phyloP scores from a whole-genome alignment of 2,329 filamentous ascomycete genomes.

The Fusarium decemcellulare region DNA sequence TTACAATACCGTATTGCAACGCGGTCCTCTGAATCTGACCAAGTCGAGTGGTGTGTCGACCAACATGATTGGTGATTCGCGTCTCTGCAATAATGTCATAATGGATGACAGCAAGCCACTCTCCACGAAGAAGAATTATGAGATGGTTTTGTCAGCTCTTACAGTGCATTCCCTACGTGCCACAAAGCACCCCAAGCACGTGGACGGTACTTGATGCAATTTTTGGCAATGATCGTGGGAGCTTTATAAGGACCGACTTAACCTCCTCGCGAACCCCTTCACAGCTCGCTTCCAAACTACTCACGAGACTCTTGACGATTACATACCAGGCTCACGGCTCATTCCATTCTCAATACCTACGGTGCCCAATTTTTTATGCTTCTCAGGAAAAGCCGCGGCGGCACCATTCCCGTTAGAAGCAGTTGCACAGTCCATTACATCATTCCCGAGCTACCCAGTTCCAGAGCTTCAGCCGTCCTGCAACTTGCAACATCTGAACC shows the following conservation, averaged over 20 bases:
- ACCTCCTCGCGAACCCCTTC: conserved; percentile 23
- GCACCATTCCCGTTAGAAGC: conserved; percentile 13
- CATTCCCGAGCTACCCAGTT: conserved; percentile 27
- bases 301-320: neutral
- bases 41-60: too few species aligned
- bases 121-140: too few species aligned
- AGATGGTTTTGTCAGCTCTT: too few species aligned
- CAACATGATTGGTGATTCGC: too few species aligned
- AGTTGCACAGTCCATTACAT: conserved; percentile 42
- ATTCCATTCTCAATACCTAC: neutral
- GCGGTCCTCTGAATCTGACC: too few species aligned
- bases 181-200: too few species aligned
- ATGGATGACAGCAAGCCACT: too few species aligned
- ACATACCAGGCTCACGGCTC: neutral
- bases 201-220: too few species aligned
- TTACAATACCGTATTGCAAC: too few species aligned
- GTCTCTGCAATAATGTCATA: too few species aligned
- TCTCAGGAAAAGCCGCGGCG: conserved; percentile 13
- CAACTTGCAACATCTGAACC: conserved; percentile 5
- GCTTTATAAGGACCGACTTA: conserved; percentile 26
- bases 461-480: conserved; percentile 4
- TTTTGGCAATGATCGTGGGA: conserved; percentile 20
- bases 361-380: conserved; percentile 17
- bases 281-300: neutral
- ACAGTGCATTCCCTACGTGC: too few species aligned